A percentile compares a stretch with the other conserved stretches of the same genome.
Evolutionary conservation across 2,329 filamentous ascomycete genomes (phyloP).

Genomic region (Chaetomiaceae sp.): DNA sequence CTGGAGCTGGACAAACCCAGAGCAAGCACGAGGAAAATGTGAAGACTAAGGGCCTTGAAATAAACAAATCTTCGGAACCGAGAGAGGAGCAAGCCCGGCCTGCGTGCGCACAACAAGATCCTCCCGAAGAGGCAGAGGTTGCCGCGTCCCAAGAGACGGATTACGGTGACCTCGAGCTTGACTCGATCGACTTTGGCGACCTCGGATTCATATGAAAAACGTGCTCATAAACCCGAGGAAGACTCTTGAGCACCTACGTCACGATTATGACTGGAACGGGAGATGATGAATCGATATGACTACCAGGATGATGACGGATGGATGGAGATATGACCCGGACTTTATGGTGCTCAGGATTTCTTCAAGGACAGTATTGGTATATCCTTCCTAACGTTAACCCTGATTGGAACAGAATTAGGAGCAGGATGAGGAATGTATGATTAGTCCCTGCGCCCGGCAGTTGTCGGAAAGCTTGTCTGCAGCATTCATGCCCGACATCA

Average conservation of each 20-base stretch:
- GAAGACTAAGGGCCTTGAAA: neutral
- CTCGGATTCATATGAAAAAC: neutral
- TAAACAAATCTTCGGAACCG: too few species aligned
- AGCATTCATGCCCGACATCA: neutral
- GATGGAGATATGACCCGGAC: too few species aligned
- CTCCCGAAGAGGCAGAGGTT: too few species aligned
- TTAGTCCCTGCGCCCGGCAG: too few species aligned
- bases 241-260: too few species aligned
- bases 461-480: neutral
- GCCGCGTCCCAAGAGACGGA: constrained; percentile 25
- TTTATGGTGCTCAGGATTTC: too few species aligned
- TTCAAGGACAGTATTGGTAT: too few species aligned
- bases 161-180: constrained; percentile 24
- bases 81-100: constrained; percentile 9
- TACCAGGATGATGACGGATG: neutral
- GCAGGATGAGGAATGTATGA: too few species aligned
- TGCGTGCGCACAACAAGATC: too few species aligned
- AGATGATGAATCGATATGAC: neutral
- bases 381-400: neutral
- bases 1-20: neutral
- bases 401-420: too few species aligned
- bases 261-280: neutral
- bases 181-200: constrained; percentile 9
- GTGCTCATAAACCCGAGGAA: too few species aligned
- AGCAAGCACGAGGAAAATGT: neutral